A percentile compares a stretch with the other conserved stretches of the same genome.
These are phyloP conservation scores for Paramecium caudatum DNA, from an alignment of 73 alveolate genomes.

Conservation along the genomic window DNA sequence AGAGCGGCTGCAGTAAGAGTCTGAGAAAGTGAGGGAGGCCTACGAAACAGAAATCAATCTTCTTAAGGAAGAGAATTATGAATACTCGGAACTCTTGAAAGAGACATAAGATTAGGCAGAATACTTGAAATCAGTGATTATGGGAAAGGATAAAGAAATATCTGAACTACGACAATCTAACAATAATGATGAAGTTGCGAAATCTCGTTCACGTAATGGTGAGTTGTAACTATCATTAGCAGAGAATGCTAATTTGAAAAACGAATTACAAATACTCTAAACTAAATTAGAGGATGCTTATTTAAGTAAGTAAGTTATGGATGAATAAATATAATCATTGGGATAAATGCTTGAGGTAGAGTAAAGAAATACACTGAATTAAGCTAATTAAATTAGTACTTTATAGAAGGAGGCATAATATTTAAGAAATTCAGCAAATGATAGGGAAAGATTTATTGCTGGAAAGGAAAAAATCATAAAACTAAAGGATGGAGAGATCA, in stretches of 20 bases:
- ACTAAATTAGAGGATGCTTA: conserved; percentile 40
- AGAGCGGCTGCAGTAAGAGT: conserved; percentile 1
- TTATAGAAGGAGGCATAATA: conserved; percentile 51
- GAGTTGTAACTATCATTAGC: conserved; percentile 53
- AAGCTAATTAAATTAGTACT: conserved; percentile 47
- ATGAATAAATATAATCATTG: conserved; percentile 31
- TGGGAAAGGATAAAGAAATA: conserved; percentile 49
- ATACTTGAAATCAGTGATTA: conserved; percentile 15
- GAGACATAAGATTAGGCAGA: conserved; percentile 62
- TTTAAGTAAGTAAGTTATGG: conserved; percentile 40
- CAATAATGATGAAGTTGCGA: conserved; percentile 33
- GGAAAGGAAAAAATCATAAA: conserved; percentile 56
- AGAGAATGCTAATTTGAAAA: conserved; percentile 45
- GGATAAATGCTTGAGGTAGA: conserved; percentile 56
- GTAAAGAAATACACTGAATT: conserved; percentile 41
- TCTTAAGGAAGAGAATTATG: conserved; percentile 39
- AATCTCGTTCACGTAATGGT: conserved; percentile 13
- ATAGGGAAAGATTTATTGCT: conserved; percentile 45
- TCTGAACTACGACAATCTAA: not conserved
- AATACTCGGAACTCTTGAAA: conserved; percentile 21
- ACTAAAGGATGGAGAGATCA: conserved; percentile 51
- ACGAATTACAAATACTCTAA: conserved; percentile 28
- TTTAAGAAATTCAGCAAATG: conserved; percentile 52
- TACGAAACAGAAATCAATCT: conserved; percentile 8
- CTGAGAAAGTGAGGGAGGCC: not conserved